A percentile compares a stretch with the other conserved stretches of the same genome.
phyloP scores from a whole-genome alignment of 495 filamentous ascomycete species.

The Penicillium ucsense region DNA sequence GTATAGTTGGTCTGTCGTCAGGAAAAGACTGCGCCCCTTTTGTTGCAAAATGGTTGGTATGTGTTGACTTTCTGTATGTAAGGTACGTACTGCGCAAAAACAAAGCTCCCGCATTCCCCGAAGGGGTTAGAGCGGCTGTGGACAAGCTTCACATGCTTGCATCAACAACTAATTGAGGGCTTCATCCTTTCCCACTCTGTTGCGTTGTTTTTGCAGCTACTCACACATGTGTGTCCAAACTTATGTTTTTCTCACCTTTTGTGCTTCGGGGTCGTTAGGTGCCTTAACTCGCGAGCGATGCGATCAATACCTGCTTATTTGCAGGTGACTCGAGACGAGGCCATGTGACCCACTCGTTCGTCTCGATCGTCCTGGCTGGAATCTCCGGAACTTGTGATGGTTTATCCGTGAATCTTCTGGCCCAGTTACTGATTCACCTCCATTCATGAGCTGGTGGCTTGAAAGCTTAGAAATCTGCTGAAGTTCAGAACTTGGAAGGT shows the following conservation, averaged over 20 bases:
- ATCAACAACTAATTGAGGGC: background rate
- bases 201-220: no score
- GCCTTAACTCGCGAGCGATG: background rate
- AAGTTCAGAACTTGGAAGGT: no score
- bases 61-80: background rate
- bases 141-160: background rate
- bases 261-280: background rate
- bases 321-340: slow-evolving; percentile 10
- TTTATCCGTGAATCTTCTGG: no score
- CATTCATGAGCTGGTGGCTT: no score
- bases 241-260: no score
- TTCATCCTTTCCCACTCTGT: no score
- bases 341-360: slow-evolving; percentile 28
- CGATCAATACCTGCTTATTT: slow-evolving; percentile 2
- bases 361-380: slow-evolving; percentile 9
- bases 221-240: no score
- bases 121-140: slow-evolving; percentile 10
- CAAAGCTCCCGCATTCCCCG: slow-evolving; percentile 17
- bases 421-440: no score
- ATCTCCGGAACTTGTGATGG: no score
- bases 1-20: background rate
- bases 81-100: slow-evolving; percentile 7
- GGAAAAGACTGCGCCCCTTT: background rate
- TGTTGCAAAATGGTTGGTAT: background rate
- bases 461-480: no score